phyloP scores from a whole-genome alignment of 352 stramenopile genomes.

The Peronosclerospora sorghi region DNA sequence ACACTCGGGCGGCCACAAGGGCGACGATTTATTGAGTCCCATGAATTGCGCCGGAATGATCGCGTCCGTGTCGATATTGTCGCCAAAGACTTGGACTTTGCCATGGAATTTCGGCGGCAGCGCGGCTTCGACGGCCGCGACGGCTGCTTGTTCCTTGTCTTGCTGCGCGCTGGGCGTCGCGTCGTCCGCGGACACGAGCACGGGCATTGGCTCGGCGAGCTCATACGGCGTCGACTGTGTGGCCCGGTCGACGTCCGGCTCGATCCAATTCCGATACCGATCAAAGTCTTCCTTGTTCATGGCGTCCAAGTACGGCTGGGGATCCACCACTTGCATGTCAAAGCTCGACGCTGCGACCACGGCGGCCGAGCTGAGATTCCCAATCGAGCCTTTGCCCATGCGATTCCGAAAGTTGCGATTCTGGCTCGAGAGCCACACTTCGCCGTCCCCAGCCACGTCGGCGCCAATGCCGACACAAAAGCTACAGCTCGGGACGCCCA shows the following conservation, averaged over 20 bases:
- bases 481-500: conserved; percentile 66
- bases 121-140: conserved; percentile 40
- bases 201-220: conserved; percentile 32
- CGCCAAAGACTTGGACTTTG: conserved; percentile 74
- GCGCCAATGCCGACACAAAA: conserved; percentile 77
- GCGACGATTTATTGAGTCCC: conserved; percentile 66
- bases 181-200: conserved; percentile 19
- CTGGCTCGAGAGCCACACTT: conserved; percentile 75
- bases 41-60: conserved; percentile 75
- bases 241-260: conserved; percentile 18
- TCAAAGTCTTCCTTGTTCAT: conserved; percentile 69
- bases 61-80: conserved; percentile 86
- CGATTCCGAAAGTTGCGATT: conserved; percentile 83
- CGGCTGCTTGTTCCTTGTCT: conserved; percentile 42
- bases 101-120: conserved; percentile 48
- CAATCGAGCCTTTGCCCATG: conserved; percentile 75
- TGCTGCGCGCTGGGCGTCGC: conserved; percentile 25
- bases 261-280: conserved; percentile 66
- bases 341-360: conserved; percentile 70
- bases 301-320: conserved; percentile 44
- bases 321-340: conserved; percentile 63
- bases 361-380: conserved; percentile 57
- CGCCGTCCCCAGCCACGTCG: conserved; percentile 55
- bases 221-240: conserved; percentile 25
- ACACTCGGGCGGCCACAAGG: conserved; percentile 63